Evolutionary conservation across 2,329 filamentous ascomycete genomes (phyloP).

Genomic region (Colletotrichum sublineola): DNA sequence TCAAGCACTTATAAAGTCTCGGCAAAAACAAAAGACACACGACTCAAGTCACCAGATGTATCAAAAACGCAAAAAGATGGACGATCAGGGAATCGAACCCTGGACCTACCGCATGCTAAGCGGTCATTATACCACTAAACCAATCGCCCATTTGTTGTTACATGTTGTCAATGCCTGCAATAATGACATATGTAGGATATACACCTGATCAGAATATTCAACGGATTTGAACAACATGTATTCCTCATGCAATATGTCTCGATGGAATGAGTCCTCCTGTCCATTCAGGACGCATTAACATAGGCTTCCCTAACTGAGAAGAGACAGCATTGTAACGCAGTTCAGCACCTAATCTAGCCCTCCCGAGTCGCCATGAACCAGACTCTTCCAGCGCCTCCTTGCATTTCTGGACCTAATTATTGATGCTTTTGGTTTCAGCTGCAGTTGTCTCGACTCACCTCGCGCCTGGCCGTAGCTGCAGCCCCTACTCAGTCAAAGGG

Average conservation of each 20-base stretch:
- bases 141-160: neutral
- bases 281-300: neutral
- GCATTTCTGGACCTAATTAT: neutral
- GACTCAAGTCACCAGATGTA: neutral
- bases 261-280: neutral
- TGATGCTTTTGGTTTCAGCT: neutral
- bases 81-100: constrained; percentile 27
- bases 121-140: constrained; percentile 30
- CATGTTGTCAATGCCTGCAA: no score
- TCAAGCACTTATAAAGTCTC: neutral
- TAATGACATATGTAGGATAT: no score
- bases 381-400: neutral
- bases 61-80: neutral
- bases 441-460: neutral
- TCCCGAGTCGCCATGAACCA: neutral
- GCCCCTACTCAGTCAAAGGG: neutral
- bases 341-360: neutral
- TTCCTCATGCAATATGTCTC: neutral
- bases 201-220: neutral
- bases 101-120: constrained; percentile 29
- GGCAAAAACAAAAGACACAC: neutral
- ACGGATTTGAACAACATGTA: neutral
- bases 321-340: neutral
- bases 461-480: no score
- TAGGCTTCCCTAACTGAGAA: neutral